Conservation (phyloP, 2,329 filamentous ascomycete species). For the Fusarium neocosmosporiellum region DNA sequence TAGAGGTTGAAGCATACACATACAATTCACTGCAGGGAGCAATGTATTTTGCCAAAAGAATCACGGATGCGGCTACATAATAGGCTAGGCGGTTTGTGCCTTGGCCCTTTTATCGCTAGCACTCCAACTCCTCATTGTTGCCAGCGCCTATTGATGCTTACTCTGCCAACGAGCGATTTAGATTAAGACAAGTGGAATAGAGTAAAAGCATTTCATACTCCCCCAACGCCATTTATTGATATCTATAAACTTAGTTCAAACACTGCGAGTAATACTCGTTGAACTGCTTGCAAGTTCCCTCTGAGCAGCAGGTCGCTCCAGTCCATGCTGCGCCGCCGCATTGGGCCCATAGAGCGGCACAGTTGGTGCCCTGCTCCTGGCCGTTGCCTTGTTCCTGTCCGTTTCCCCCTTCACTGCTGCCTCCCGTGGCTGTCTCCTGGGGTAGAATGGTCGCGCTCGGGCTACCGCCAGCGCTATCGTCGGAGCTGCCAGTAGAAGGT, state of each 20-base stretch:
- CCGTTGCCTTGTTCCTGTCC: not conserved
- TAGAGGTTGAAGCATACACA: slow-evolving; percentile 32
- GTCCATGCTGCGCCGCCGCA: slow-evolving; percentile 4
- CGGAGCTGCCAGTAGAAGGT: not conserved
- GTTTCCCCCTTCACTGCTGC: not conserved
- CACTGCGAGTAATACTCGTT: slow-evolving; percentile 29
- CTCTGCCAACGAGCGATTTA: not conserved
- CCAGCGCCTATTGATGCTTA: not conserved
- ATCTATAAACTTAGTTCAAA: not conserved
- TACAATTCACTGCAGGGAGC: slow-evolving; percentile 35
- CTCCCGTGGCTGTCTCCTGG: not conserved
- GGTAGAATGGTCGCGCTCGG: not conserved
- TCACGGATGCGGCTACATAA: not conserved
- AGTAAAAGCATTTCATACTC: not conserved
- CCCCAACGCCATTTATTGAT: not conserved
- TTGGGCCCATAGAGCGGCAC: not conserved
- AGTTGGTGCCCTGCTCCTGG: not conserved
- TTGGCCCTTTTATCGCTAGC: not conserved
- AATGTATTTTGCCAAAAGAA: slow-evolving; percentile 34
- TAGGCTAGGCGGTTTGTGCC: not conserved
- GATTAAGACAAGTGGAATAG: not conserved
- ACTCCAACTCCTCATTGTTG: not conserved
- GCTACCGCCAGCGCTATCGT: not conserved
- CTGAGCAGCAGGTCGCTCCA: slow-evolving; percentile 23
- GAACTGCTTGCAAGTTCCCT: slow-evolving; percentile 16